Evolutionary conservation across 2,329 filamentous ascomycete genomes (phyloP), one percentile per base, ranked within the genome.

Genomic region (Verticillium isaacii): DNA sequence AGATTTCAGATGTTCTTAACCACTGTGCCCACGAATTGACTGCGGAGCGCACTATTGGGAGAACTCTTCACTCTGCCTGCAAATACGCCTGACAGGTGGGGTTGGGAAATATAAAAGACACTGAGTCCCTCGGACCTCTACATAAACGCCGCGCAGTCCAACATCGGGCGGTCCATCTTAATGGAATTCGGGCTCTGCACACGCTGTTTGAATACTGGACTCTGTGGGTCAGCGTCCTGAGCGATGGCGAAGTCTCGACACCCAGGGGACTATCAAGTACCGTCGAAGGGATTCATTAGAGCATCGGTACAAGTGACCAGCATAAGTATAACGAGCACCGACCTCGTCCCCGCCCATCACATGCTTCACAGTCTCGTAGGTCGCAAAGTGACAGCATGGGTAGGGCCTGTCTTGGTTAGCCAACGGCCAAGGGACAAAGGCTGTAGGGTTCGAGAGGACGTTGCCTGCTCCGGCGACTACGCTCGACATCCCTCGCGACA

Each of bases 141-240:
- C 64, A 99, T 90, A 67, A 92, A 89, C 73, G 84, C 87, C 62
- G 94, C 94, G 81, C 95, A 99, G 73, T 97, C 90, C 61, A 84
- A 74, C 78, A 98, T 89, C 23, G 90, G 93, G 70, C 89, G 89
- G 79, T 98, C 96, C 80, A 89, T 87, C 68, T 85, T 86, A 67
- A 88, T 88, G n/a, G 94, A 98, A 71, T 95, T 91, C 74, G 97
- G 92, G 63, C 98, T 91, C 77, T 99, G 95, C 95, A 99, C 99
- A 70, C 95, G 91, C 77, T 99, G 95, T 80, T 99, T 99, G 81
- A 99, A 96, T 65, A 99, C 95, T 97, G 71, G 34, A 45, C 12
- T 34, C 14, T 12, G 15, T 17, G 12, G 14, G 6, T 58, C 11
- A 14, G 45, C 32, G 4, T 7, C 25, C 8, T 9, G 57, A 14